Conservation (phyloP, 2,329 filamentous ascomycete genomes). For the Sporothrix variecibatus region DNA sequence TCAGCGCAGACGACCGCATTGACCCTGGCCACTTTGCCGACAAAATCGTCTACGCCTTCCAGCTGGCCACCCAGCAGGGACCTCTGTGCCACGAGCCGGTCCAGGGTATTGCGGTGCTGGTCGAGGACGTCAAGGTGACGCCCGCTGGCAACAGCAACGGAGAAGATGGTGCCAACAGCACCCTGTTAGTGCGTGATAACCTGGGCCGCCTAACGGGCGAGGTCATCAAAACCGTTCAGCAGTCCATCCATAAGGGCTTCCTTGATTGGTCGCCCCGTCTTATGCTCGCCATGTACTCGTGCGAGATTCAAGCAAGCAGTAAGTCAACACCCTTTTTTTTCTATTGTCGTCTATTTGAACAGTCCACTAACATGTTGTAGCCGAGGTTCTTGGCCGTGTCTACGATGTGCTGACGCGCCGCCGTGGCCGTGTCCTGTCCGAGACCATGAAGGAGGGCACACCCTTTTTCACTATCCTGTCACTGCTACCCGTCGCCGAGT, state of each 20-base stretch:
- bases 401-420: constrained; percentile 98
- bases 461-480: constrained; percentile 95
- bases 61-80: constrained; percentile 84
- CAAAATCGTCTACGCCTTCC: constrained; percentile 92
- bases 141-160: constrained; percentile 49
- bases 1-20: constrained; percentile 52
- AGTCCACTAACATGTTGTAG: constrained; percentile 39
- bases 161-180: neutral
- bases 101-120: constrained; percentile 86
- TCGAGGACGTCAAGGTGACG: constrained; percentile 74
- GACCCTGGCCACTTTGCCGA: constrained; percentile 74
- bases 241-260: constrained; percentile 81
- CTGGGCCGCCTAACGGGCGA: constrained; percentile 86
- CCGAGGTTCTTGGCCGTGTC: constrained; percentile 90
- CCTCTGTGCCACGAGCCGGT: constrained; percentile 91
- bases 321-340: constrained; percentile 39
- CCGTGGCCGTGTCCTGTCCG: constrained; percentile 83
- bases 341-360: neutral
- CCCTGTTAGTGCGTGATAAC: constrained; percentile 51
- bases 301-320: constrained; percentile 94
- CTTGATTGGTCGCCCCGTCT: constrained; percentile 96
- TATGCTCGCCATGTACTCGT: constrained; percentile 95
- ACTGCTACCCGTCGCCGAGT: constrained; percentile 86
- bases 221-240: constrained; percentile 84
- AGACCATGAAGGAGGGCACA: constrained; percentile 90